Percentiles rank a stretch among this genome's conserved stretches.
phyloP scores from a whole-genome alignment of 495 filamentous ascomycete genomes.

The Acidiella bohemica region DNA sequence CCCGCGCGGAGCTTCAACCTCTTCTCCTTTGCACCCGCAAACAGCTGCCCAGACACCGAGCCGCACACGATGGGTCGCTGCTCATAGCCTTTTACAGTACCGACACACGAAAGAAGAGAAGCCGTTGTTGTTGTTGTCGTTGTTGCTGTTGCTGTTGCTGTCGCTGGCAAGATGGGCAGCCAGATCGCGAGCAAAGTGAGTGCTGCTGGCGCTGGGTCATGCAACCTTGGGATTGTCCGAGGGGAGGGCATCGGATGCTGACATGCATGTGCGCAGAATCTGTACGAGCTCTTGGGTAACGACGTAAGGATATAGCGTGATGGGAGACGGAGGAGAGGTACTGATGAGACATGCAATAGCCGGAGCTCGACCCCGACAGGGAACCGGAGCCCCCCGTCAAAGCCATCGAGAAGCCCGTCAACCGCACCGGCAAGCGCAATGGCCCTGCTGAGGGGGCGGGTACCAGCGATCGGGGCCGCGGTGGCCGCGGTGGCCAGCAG shows the following conservation, averaged over 20 bases:
- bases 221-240: background rate
- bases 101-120: no score
- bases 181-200: constrained; percentile 32
- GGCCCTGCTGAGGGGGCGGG: constrained; percentile 49
- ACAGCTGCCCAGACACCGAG: no score
- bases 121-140: no score
- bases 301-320: background rate
- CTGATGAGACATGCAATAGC: constrained; percentile 55
- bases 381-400: constrained; percentile 64
- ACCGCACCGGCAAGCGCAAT: constrained; percentile 79
- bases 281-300: constrained; percentile 33
- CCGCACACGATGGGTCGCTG: no score
- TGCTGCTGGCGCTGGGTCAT: background rate
- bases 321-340: background rate
- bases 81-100: no score
- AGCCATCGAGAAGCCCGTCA: constrained; percentile 70
- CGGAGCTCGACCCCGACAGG: constrained; percentile 69
- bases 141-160: no score
- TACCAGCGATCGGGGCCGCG: constrained; percentile 38
- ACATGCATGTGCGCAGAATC: constrained; percentile 24
- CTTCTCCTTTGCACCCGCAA: no score
- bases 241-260: constrained; percentile 1
- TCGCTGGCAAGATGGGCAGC: constrained; percentile 1
- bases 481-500: constrained; percentile 40
- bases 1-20: no score